phyloP scores from a whole-genome alignment of 2,329 filamentous ascomycete species.

The Pseudogymnoascus sp. region DNA sequence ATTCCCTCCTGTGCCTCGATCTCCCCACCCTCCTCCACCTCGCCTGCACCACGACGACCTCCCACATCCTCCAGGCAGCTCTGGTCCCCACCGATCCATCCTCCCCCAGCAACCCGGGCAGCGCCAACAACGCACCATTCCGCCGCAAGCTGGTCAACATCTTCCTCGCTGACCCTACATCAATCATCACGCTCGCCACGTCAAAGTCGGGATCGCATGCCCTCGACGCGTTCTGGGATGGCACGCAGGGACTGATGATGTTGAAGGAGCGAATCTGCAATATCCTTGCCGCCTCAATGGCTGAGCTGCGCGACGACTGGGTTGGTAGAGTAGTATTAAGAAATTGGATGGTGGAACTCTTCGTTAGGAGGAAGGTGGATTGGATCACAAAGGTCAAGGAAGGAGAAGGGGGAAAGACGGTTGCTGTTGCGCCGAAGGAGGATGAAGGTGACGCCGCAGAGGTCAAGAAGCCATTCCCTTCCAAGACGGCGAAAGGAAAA shows the following conservation, averaged over 20 bases:
- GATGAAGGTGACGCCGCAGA: background rate
- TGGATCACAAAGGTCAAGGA: conserved; percentile 57
- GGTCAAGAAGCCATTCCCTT: background rate
- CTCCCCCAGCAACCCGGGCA: conserved; percentile 26
- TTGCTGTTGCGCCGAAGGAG: background rate
- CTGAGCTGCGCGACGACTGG: conserved; percentile 52
- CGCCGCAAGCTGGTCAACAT: conserved; percentile 54
- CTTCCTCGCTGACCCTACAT: conserved; percentile 32
- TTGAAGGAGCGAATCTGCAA: conserved; percentile 59
- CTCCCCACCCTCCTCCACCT: conserved; percentile 51
- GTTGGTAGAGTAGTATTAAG: conserved; percentile 61
- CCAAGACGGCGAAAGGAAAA: conserved; percentile 12
- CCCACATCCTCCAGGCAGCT: conserved; percentile 56
- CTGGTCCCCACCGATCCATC: conserved; percentile 44
- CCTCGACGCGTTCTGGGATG: conserved; percentile 57
- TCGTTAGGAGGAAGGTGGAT: conserved; percentile 51
- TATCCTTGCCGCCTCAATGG: conserved; percentile 51
- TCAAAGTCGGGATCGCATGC: conserved; percentile 57
- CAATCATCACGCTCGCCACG: conserved; percentile 32
- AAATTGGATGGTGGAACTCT: conserved; percentile 67
- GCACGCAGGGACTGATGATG: conserved; percentile 54
- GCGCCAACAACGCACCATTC: conserved; percentile 46
- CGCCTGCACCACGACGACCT: conserved; percentile 42
- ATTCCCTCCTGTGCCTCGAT: conserved; percentile 54
- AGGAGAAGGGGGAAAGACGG: conserved; percentile 21